A percentile compares a stretch with the other conserved stretches of the same genome.
These are phyloP conservation scores for Nemania sp. DNA, from an alignment of 2,329 filamentous ascomycete genomes.

Conservation along the genomic window DNA sequence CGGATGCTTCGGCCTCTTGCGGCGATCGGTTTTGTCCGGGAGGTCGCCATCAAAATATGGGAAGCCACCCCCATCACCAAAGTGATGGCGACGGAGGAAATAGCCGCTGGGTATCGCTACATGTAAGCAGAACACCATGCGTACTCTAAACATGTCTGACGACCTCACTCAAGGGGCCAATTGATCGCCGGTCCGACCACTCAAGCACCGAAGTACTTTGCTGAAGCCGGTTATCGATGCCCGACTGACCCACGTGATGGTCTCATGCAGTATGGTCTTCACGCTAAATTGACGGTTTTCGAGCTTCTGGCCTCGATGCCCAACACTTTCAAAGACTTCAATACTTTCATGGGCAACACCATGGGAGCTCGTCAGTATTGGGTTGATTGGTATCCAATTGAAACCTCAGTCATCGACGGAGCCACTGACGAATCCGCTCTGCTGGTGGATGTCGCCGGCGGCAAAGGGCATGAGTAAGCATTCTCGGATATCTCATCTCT, in stretches of 20 bases:
- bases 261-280: slow-evolving; percentile 37
- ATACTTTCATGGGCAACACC: slow-evolving; percentile 38
- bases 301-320: slow-evolving; percentile 32
- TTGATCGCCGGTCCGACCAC: slow-evolving; percentile 27
- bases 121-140: not conserved
- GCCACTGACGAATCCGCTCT: slow-evolving; percentile 25
- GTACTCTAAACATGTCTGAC: not conserved
- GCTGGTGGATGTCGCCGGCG: slow-evolving; percentile 40
- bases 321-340: slow-evolving; percentile 33
- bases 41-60: slow-evolving; percentile 34
- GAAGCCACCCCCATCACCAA: slow-evolving; percentile 32
- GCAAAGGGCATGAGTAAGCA: slow-evolving; percentile 37
- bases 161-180: slow-evolving; percentile 21
- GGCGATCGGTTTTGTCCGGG: slow-evolving; percentile 33
- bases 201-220: slow-evolving; percentile 33
- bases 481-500: not conserved
- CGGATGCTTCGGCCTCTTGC: slow-evolving; percentile 32
- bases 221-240: slow-evolving; percentile 34
- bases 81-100: slow-evolving; percentile 37
- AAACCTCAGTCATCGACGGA: slow-evolving; percentile 36
- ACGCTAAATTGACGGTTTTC: slow-evolving; percentile 34
- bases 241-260: slow-evolving; percentile 34
- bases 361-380: slow-evolving; percentile 36
- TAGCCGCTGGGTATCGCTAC: slow-evolving; percentile 32
- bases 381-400: slow-evolving; percentile 38